Base-by-base conservation (phyloP, 441 rosid species). In the Croton laevigatus region DNA sequence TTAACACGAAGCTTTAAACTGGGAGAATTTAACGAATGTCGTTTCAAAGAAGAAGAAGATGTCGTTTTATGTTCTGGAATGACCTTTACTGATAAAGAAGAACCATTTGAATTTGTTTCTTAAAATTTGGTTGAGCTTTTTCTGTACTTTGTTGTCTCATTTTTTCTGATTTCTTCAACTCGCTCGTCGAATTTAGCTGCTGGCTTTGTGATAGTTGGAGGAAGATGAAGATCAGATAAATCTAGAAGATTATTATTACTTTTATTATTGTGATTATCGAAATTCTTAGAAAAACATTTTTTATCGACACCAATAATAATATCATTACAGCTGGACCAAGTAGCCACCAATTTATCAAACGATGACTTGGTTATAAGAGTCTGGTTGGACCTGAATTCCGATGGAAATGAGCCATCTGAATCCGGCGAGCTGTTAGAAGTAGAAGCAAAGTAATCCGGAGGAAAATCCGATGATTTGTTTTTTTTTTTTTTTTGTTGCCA, bases 1-100 rank as follows among this genome's bases (percentile, higher is more conserved):
- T 88, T 87, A 13, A 78, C 75, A 67, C 91, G 80, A 0, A 90
- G 82, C 77, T 75, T 87, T 36, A 86, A 80, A 1, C 98, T 91
- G 1, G 97, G 94, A 55, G 97, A 89, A 54, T 65, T 76, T 14
- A 17, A 71, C 0, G 75, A 70, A 63, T 55, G 13, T 68, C 73
- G 80, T 63, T 73, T 75, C 12, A 59, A 62, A 22, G 78, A 69
- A 32, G 48, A 62, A 2, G 17, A 69, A 32, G 48, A 62, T 1
- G 17, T 19, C 34, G 17, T 74, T 38, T 70, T 73, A 13, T 73
- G 68, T 61, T 74, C 79, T 61, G 67, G 67, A 3, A 70, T 74
- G 2, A 71, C 54, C 53, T 72, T 72, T 12, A 76, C 73, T 8
- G 78, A 71, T 14, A 73, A 72, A 10, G 79, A 75, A 3, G 79